Conservation (phyloP, 2,329 filamentous ascomycete species). For the Sporothrix mexicana region DNA sequence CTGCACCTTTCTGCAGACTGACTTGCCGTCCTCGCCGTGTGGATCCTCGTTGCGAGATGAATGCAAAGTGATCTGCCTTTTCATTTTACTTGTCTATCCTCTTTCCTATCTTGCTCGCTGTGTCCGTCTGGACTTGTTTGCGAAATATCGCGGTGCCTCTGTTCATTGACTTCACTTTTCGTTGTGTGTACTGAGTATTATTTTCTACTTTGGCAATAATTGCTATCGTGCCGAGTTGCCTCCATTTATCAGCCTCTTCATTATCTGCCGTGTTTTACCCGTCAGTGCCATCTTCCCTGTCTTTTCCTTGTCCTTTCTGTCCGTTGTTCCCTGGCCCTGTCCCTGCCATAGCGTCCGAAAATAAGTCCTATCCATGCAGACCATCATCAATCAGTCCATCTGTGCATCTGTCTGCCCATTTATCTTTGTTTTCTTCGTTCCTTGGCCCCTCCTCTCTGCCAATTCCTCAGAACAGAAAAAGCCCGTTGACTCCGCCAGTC, state of each 20-base stretch:
- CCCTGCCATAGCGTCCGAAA: not conserved
- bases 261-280: not conserved
- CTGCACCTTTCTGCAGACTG: not conserved
- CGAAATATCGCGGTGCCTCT: not conserved
- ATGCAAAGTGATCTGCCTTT: not conserved
- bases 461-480: not conserved
- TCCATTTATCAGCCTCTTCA: slow-evolving; percentile 8
- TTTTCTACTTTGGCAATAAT: not conserved
- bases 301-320: not conserved
- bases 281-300: not conserved
- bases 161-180: not conserved
- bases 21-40: not conserved
- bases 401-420: not conserved
- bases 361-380: slow-evolving; percentile 16
- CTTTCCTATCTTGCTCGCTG: slow-evolving; percentile 1
- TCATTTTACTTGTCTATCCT: slow-evolving; percentile 12
- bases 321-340: not conserved
- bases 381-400: not conserved
- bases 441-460: too few species aligned
- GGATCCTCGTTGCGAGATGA: not conserved
- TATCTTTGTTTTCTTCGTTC: too few species aligned
- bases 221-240: not conserved
- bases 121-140: not conserved
- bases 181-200: not conserved
- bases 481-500: not conserved